phyloP scores from a whole-genome alignment of 2,329 filamentous ascomycete species.

The Alternaria viburni region DNA sequence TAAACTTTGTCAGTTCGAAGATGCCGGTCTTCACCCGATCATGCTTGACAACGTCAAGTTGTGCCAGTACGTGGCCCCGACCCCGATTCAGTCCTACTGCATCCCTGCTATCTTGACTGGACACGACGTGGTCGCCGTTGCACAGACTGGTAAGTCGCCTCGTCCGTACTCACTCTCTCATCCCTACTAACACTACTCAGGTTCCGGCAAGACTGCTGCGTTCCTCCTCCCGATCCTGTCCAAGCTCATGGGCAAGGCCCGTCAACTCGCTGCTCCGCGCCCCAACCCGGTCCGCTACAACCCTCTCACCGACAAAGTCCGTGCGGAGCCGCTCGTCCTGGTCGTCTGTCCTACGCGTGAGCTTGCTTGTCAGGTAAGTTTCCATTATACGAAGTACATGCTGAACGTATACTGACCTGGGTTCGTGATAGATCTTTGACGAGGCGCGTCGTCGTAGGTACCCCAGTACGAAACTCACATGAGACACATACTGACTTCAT shows the following conservation, averaged over 20 bases:
- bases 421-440: conserved; percentile 72
- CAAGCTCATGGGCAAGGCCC: conserved; percentile 93
- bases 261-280: conserved; percentile 80
- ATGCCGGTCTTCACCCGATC: conserved; percentile 83
- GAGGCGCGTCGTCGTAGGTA: conserved; percentile 73
- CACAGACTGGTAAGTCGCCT: conserved; percentile 79
- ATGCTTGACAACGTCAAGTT: conserved; percentile 79
- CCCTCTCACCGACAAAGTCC: conserved; percentile 59
- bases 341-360: conserved; percentile 88
- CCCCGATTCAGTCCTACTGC: conserved; percentile 85
- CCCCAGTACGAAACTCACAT: not conserved
- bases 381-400: not conserved
- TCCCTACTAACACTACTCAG: conserved; percentile 54
- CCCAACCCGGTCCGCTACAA: conserved; percentile 68
- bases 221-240: conserved; percentile 90
- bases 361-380: conserved; percentile 72
- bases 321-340: conserved; percentile 86
- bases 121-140: conserved; percentile 84
- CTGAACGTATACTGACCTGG: not conserved
- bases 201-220: conserved; percentile 94
- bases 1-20: conserved; percentile 62
- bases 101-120: conserved; percentile 79
- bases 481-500: not conserved
- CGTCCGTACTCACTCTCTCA: not conserved
- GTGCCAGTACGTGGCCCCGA: conserved; percentile 74